A percentile compares a stretch with the other conserved stretches of the same genome.
These are phyloP conservation scores for Syncephalastrum contaminatum DNA, from an alignment of 371 early-diverging fungal genomes.

Conservation along the genomic window DNA sequence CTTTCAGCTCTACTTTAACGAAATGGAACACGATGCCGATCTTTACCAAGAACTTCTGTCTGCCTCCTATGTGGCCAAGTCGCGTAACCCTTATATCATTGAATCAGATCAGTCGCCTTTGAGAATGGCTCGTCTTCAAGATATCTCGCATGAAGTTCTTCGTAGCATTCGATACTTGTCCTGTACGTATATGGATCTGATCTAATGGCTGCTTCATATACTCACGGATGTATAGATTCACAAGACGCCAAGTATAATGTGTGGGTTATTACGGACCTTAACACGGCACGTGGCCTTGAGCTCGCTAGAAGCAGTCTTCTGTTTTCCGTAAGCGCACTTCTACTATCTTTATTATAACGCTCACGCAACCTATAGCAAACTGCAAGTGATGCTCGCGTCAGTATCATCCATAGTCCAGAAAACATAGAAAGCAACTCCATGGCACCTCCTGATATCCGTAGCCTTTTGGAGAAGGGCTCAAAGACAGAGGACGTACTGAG, in stretches of 20 bases:
- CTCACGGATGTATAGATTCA: slow-evolving; percentile 7
- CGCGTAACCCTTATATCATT: slow-evolving; percentile 69
- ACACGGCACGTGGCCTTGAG: slow-evolving; percentile 44
- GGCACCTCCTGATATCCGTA: too few relatives aligned
- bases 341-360: background rate
- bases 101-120: slow-evolving; percentile 57
- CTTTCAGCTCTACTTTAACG: slow-evolving; percentile 42
- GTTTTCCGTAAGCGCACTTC: slow-evolving; percentile 27
- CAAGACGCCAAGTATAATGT: slow-evolving; percentile 34
- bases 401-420: slow-evolving; percentile 47
- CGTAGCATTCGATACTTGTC: too few relatives aligned
- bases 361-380: slow-evolving; percentile 10
- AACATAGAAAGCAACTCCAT: too few relatives aligned
- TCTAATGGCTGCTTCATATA: too few relatives aligned
- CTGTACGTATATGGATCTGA: too few relatives aligned
- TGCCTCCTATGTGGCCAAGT: slow-evolving; percentile 50
- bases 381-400: slow-evolving; percentile 38
- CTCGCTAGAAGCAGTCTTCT: slow-evolving; percentile 49
- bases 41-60: slow-evolving; percentile 71
- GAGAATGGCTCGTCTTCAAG: slow-evolving; percentile 25
- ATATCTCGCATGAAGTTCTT: background rate
- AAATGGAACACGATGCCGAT: slow-evolving; percentile 50
- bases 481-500: too few relatives aligned
- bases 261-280: slow-evolving; percentile 57
- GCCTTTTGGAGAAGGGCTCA: too few relatives aligned